These are phyloP conservation scores for Kazachstania kunashirensis DNA, from an alignment of 805 yeast genomes.

Conservation along the genomic window DNA sequence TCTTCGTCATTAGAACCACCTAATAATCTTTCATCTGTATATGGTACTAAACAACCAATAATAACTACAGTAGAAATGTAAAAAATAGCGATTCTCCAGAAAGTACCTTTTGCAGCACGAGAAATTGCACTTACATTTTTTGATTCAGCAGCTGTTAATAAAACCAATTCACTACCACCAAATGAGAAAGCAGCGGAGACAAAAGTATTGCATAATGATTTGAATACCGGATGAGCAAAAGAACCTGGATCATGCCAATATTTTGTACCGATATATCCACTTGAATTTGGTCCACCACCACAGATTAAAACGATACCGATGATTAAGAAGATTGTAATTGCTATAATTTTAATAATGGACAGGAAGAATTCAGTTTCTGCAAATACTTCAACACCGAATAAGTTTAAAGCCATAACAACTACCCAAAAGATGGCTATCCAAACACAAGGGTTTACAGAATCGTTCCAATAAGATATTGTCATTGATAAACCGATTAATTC, in stretches of 20 bases:
- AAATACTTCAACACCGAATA: constrained; percentile 42
- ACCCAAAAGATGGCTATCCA: constrained; percentile 40
- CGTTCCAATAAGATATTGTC: constrained; percentile 40
- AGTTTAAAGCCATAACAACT: constrained; percentile 34
- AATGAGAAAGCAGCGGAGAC: constrained; percentile 68
- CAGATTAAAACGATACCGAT: constrained; percentile 38
- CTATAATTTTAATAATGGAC: constrained; percentile 36
- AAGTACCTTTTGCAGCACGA: constrained; percentile 61
- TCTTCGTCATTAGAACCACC: constrained; percentile 46
- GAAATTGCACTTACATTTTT: constrained; percentile 48
- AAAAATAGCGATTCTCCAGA: constrained; percentile 50
- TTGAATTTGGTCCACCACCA: constrained; percentile 35
- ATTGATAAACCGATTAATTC: constrained; percentile 42
- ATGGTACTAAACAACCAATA: constrained; percentile 50
- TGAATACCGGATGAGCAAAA: constrained; percentile 50
- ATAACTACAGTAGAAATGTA: constrained; percentile 46
- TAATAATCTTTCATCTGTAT: constrained; percentile 38
- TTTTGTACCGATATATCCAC: constrained; percentile 4
- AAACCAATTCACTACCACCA: constrained; percentile 63
- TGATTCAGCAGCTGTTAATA: constrained; percentile 68
- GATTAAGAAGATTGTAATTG: constrained; percentile 42
- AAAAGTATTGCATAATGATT: constrained; percentile 22
- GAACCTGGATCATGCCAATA: constrained; percentile 46
- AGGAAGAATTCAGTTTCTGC: constrained; percentile 43
- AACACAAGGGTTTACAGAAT: constrained; percentile 32